Percentiles rank a stretch among this genome's conserved stretches.
These are phyloP conservation scores for Picea engelmannii DNA, from an alignment of 83 land plant genomes.

Conservation along the genomic window DNA sequence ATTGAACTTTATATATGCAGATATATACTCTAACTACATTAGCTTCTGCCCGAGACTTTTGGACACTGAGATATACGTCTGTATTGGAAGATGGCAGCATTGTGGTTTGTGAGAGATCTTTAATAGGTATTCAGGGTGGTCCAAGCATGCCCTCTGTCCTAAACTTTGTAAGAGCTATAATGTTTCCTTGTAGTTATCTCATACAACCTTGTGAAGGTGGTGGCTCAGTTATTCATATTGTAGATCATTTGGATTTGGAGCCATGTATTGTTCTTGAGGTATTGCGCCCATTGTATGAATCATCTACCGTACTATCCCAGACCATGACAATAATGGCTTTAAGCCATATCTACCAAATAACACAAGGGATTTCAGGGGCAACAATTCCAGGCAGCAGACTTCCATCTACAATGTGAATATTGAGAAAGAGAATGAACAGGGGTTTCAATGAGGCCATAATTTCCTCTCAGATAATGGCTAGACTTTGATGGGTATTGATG, in stretches of 20 bases:
- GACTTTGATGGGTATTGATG: slow-evolving; percentile 72
- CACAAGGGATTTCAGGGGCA: no score
- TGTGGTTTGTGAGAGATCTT: slow-evolving; percentile 91
- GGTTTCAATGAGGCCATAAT: slow-evolving; percentile 54
- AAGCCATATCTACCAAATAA: no score
- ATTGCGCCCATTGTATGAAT: slow-evolving; percentile 69
- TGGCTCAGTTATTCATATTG: slow-evolving; percentile 78
- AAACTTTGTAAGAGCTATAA: slow-evolving; percentile 82
- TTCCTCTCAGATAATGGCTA: slow-evolving; percentile 76
- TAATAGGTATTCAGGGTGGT: slow-evolving; percentile 61
- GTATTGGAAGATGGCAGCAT: slow-evolving; percentile 65
- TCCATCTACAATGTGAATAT: no score
- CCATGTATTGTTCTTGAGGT: slow-evolving; percentile 72
- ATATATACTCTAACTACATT: slow-evolving; percentile 73
- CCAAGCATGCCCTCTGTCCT: slow-evolving; percentile 67
- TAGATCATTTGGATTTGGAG: slow-evolving; percentile 90
- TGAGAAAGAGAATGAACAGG: no score
- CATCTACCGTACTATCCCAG: slow-evolving; percentile 57
- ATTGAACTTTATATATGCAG: slow-evolving; percentile 50
- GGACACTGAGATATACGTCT: slow-evolving; percentile 59
- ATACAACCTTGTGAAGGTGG: slow-evolving; percentile 95
- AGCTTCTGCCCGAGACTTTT: slow-evolving; percentile 71
- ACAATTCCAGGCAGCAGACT: no score
- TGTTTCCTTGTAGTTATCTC: slow-evolving; percentile 84
- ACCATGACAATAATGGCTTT: slow-evolving; percentile 46